Evolutionary conservation across 805 yeast genomes (phyloP), one percentile per base, ranked within the genome.

Genomic region (Candida lessepsii): DNA sequence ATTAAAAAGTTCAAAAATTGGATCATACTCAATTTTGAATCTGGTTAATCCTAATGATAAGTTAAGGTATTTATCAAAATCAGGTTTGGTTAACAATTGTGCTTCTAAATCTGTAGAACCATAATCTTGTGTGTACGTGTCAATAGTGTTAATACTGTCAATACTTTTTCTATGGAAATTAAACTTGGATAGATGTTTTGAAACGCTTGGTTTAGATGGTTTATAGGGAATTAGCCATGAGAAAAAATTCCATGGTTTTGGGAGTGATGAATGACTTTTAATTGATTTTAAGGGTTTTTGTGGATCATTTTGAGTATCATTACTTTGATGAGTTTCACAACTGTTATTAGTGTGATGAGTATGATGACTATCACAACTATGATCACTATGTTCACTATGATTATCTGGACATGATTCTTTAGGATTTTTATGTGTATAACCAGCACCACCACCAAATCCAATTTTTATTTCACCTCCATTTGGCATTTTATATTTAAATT

Each of bases 361-460:
- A n/a, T n/a, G n/a, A n/a, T n/a, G n/a, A n/a, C n/a, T n/a, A n/a
- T n/a, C n/a, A n/a, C n/a, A n/a, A n/a, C 39, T 24, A 24, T 39
- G n/a, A 19, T 27, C 19, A 15, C 29, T 28, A 6, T 35, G 40
- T 3, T 25, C 39, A 9, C 30, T 41, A 26, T 37, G 41, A 16
- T 40, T 35, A 21, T 14, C 28, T 11, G 16, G 8, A 10, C 5
- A 7, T 16, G 8, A 20, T 20, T 20, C 23, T 13, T 32, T 10
- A 31, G 35, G 35, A 32, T 32, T 9, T 3, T 27, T 44, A 40
- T 53, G 57, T 7, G 44, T 35, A 32, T 49, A 59, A 32, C 50
- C 58, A 46, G 53, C 51, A 3, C 63, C 62, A 3, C 51, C 61
- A 17, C 63, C 63, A 21, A 57, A 61, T 9, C 63, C 64, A 41